Evolutionary conservation across 352 stramenopile species (phyloP), one percentile per base, ranked within the genome.

Genomic region (Globisporangium spiculum): DNA sequence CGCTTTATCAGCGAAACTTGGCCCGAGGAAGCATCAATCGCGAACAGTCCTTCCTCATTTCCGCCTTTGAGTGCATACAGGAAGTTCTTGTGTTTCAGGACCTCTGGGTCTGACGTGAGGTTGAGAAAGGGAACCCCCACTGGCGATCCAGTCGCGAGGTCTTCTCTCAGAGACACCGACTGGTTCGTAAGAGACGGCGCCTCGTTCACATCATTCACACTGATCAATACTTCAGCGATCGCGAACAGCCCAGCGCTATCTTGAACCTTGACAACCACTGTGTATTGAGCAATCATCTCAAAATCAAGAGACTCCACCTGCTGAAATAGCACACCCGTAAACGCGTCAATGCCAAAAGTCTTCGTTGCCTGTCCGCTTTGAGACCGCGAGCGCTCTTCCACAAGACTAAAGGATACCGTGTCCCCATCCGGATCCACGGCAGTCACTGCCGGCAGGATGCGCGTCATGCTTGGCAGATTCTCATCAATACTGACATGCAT

Each of bases 331-430:
- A 83, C 18, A 1, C 81, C 81, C 36, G 65, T 83, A 0, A 73
- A 56, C 12, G 48, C 27, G 56, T 86, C 76, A 61, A 90, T 76
- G 3, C 44, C 74, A 70, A 90, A 90, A 24, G 71, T 75, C 1
- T 38, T 72, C 14, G 78, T 64, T 48, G 66, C 63, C 3, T 44
- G 32, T 30, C 18, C 30, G 8, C 12, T 34, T 4, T 30, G 41
- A 1, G 60, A 9, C 0, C 5, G 4, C 0, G 67, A 71, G 4
- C 36, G 60, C 55, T 82, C 75, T 12, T 48, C 61, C 3, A 76
- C 52, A 6, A 82, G 65, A n/a, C 50, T 72, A 44, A 71, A 79
- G 12, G 36, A 26, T 14, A 82, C 48, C 0, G 54, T 61, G 55
- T 80, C 75, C 2, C 65, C 64, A 52, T 82, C 75, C 6, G 75